Evolutionary conservation across 164 flowering plant species (phyloP), one percentile per base, ranked within the genome.

Genomic region (Magnolia officinalis): DNA sequence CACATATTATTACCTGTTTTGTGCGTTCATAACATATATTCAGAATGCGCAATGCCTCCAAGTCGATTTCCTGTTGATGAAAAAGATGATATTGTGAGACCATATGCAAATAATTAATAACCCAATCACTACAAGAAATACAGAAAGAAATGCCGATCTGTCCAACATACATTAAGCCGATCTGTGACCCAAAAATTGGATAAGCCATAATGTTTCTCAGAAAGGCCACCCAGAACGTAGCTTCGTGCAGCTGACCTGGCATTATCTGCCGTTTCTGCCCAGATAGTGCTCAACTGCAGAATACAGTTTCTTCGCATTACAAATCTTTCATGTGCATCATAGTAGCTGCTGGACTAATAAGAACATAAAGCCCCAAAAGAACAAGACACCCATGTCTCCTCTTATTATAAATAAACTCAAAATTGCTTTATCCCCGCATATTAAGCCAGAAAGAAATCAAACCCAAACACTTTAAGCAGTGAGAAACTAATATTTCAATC

Each of bases 261-360:
- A 85, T 91, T 90, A 65, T 95, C 95, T 26, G 96, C 92, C 16
- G 96, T 89, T 81, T 91, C 94, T 59, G 99, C 96, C 98, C 96
- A 95, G 78, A 93, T 95, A 8, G 99, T 93, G 84, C 99, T 92
- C 84, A 95, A 78, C 99, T 95, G 87, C 63, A 67, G 52, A 83
- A 83, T 18, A 72, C 16, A 55, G 13, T 58, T 67, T 52, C 31
- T 76, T 26, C 24, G 58, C 31, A 65, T 77, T 74, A 78, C 20
- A 74, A 59, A 24, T 14, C 50, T 65, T 52, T 63, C n/a, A 7
- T 31, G 21, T 31, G 26, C 24, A 67, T 37, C 11, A 1, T 59
- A 55, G 18, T 55, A 55, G 18, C 61, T 55, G 18, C 13, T 16
- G 18, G 16, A 55, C 18, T 11, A 55, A 8, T 55, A 4, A 55